Base-by-base conservation (phyloP, 2,329 filamentous ascomycete species). In the Monilinia aucupariae region DNA sequence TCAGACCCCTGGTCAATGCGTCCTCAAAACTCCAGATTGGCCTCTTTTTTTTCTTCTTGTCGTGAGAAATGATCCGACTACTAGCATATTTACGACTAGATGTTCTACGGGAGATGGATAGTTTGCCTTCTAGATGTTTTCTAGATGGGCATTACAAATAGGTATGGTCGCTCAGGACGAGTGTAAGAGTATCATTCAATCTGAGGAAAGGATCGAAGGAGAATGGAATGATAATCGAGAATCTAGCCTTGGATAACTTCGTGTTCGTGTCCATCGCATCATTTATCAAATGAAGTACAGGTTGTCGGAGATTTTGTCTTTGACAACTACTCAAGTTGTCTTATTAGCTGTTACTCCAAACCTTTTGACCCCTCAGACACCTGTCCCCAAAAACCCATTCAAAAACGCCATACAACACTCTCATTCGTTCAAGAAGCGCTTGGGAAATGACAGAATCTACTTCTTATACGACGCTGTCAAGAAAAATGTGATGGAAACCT, bases 1-100 rank as follows among this genome's bases (percentile, higher is more conserved):
- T 3, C 34, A 49, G 25, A 48, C 39, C 59, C 59, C 59, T 61
- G 39, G 59, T 47, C 59, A 32, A 32, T 61, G 59, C 59, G 39
- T 61, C 7, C 32, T 48, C 17, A n/a, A 39, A 41, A 41, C 32
- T 60, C 58, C 58, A 60, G 58, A 43, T 43, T 41, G 47, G 47
- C 13, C 58, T 39, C 32, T 51, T n/a, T 17, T 41, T 22, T 15
- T 15, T 25, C 32, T 51, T 30, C 22, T 51, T 39, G 27, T 27
- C 17, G 25, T 20, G 34, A 48, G 45, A 49, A 37, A 41, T n/a
- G 7, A 49, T 50, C 7, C 34, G 27, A 22, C n/a, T n/a, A n/a
- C n/a, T n/a, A n/a, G 13, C 39, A 37, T 22, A 41, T 37, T 37
- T 49, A 12, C 5, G 20, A 48, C 12, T 15, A 55, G 10, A 37